A percentile compares a stretch with the other conserved stretches of the same genome.
These are phyloP conservation scores for Yarrowia sp. DNA, from an alignment of 805 yeast species.

Conservation along the genomic window DNA sequence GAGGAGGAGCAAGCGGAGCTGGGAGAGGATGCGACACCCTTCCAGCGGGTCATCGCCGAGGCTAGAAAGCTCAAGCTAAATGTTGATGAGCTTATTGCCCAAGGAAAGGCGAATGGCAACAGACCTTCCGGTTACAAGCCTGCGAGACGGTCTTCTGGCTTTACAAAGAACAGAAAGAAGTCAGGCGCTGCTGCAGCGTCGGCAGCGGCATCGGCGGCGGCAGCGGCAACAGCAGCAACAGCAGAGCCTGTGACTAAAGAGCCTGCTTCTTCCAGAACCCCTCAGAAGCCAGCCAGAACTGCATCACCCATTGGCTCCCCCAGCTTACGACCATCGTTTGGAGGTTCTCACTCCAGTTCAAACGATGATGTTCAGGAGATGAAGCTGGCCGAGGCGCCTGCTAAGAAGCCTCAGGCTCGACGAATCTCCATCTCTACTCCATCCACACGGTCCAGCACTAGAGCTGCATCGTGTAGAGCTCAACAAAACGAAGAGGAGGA, in stretches of 20 bases:
- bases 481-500: conserved; percentile 10
- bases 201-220: neutral
- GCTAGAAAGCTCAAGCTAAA: conserved; percentile 30
- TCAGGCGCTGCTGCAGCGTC: neutral
- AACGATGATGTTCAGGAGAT: neutral
- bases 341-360: neutral
- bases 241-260: neutral
- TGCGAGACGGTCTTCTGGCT: conserved; percentile 1
- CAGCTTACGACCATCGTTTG: neutral
- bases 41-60: conserved; percentile 32
- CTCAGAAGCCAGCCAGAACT: neutral
- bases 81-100: conserved; percentile 30
- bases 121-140: conserved; percentile 5
- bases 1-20: conserved; percentile 21
- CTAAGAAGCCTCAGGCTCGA: neutral
- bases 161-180: conserved; percentile 9
- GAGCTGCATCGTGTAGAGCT: conserved; percentile 10
- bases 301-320: conserved; percentile 8
- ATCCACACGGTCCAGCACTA: conserved; percentile 10
- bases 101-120: conserved; percentile 14
- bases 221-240: neutral
- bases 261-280: neutral
- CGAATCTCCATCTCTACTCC: conserved; percentile 5
- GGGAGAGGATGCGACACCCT: conserved; percentile 30
- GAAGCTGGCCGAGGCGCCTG: neutral